These are phyloP conservation scores for Sclerotinia sclerotiorum DNA, from an alignment of 2,329 filamentous ascomycete genomes.

Conservation along the genomic window DNA sequence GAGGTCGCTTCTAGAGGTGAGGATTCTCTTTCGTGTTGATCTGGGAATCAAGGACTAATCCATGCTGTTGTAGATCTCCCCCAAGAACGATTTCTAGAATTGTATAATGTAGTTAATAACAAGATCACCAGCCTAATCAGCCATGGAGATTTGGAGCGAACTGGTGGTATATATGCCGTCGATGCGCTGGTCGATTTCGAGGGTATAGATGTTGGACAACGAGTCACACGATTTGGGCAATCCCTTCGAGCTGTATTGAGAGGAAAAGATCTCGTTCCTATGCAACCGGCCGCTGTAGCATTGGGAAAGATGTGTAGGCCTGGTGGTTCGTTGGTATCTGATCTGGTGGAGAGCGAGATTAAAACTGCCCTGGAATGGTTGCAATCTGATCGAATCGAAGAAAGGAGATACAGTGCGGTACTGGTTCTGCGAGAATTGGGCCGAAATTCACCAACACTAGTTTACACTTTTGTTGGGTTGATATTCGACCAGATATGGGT, in stretches of 20 bases:
- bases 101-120: constrained; percentile 65
- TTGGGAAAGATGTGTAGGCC: constrained; percentile 88
- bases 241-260: constrained; percentile 85
- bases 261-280: constrained; percentile 86
- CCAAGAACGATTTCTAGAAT: constrained; percentile 73
- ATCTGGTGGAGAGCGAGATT: constrained; percentile 94
- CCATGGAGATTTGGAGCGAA: constrained; percentile 81
- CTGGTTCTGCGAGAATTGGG: constrained; percentile 88
- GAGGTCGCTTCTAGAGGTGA: constrained; percentile 40
- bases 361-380: constrained; percentile 96
- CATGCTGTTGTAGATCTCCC: constrained; percentile 61
- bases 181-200: constrained; percentile 95
- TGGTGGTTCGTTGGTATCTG: constrained; percentile 89
- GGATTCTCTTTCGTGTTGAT: background rate
- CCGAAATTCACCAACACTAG: constrained; percentile 87
- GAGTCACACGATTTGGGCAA: constrained; percentile 91
- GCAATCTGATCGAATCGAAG: constrained; percentile 91
- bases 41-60: constrained; percentile 1
- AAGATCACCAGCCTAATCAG: constrained; percentile 73
- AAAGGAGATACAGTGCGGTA: constrained; percentile 88
- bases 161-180: constrained; percentile 88
- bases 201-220: constrained; percentile 86
- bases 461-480: constrained; percentile 93
- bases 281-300: constrained; percentile 85
- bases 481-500: constrained; percentile 97